phyloP scores from a whole-genome alignment of 768 basidiomycete species.

The Asterophora lycoperdoides region DNA sequence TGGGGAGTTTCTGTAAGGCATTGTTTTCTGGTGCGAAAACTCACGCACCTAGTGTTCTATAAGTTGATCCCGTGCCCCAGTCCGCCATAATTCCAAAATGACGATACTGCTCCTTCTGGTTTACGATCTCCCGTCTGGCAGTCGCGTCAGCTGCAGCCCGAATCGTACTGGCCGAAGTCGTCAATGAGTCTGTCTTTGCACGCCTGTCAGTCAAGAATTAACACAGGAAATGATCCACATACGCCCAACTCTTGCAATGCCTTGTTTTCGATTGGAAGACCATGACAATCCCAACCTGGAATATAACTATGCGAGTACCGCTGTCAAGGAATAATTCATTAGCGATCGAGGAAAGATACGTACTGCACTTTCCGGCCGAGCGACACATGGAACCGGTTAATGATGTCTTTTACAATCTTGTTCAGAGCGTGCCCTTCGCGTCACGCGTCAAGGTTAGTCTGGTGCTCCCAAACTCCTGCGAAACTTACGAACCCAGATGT shows the following conservation, averaged over 20 bases:
- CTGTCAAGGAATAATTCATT: slow-evolving; percentile 2
- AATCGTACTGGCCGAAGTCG: slow-evolving; percentile 56
- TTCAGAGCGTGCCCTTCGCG: slow-evolving; percentile 87
- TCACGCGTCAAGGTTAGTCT: background rate
- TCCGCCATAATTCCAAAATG: slow-evolving; percentile 90
- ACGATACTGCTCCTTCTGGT: slow-evolving; percentile 76
- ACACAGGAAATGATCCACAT: slow-evolving; percentile 16
- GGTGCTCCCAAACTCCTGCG: background rate
- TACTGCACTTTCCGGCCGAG: slow-evolving; percentile 79
- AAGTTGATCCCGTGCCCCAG: slow-evolving; percentile 69
- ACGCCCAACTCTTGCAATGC: slow-evolving; percentile 76
- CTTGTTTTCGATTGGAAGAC: slow-evolving; percentile 95
- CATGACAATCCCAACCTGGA: slow-evolving; percentile 98
- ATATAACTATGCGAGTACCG: slow-evolving; percentile 57
- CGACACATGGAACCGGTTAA: slow-evolving; percentile 82
- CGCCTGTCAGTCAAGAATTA: background rate
- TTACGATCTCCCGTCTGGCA: slow-evolving; percentile 67
- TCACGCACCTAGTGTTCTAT: slow-evolving; percentile 75
- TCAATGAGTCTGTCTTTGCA: slow-evolving; percentile 50
- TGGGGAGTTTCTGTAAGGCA: slow-evolving; percentile 24
- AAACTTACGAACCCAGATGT: slow-evolving; percentile 71
- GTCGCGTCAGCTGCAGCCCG: slow-evolving; percentile 67
- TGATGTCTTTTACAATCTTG: slow-evolving; percentile 94
- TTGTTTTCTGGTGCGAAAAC: background rate
- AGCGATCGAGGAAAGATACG: slow-evolving; percentile 22